A percentile compares a stretch with the other conserved stretches of the same genome.
These are phyloP conservation scores for Solanum raphanifolium DNA, from an alignment of 257 asterid species.

Conservation along the genomic window DNA sequence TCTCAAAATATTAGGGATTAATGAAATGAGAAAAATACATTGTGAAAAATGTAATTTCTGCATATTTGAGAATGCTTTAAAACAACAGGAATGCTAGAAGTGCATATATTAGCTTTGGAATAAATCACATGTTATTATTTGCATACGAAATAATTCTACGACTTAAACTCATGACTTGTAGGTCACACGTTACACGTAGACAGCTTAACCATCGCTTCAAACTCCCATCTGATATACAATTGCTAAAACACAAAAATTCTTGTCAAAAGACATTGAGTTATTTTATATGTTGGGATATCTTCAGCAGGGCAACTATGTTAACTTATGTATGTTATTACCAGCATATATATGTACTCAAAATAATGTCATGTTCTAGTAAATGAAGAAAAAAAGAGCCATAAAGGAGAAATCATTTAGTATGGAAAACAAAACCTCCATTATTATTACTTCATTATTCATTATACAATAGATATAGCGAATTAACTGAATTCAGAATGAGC, in stretches of 20 bases:
- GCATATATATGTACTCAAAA: background rate
- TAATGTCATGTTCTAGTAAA: background rate
- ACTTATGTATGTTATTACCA: background rate
- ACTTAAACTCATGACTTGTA: background rate
- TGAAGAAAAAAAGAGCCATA: background rate
- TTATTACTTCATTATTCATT: background rate
- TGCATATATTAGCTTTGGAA: background rate
- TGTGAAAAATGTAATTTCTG: background rate
- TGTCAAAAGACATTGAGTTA: background rate
- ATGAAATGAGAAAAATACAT: background rate
- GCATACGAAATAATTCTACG: background rate
- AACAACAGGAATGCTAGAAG: background rate
- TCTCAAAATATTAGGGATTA: no score
- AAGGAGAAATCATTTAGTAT: background rate
- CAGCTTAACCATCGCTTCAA: background rate
- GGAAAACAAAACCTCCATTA: background rate
- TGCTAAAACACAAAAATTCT: background rate
- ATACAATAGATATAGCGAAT: background rate
- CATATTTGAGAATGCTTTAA: background rate
- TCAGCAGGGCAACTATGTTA: no score
- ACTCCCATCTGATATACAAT: background rate
- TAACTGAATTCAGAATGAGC: background rate
- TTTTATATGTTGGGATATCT: no score
- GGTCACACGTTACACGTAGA: background rate
- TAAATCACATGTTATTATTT: background rate